Evolutionary conservation across 805 yeast genomes (phyloP).

Genomic region (Grigorovia transvaalensis): DNA sequence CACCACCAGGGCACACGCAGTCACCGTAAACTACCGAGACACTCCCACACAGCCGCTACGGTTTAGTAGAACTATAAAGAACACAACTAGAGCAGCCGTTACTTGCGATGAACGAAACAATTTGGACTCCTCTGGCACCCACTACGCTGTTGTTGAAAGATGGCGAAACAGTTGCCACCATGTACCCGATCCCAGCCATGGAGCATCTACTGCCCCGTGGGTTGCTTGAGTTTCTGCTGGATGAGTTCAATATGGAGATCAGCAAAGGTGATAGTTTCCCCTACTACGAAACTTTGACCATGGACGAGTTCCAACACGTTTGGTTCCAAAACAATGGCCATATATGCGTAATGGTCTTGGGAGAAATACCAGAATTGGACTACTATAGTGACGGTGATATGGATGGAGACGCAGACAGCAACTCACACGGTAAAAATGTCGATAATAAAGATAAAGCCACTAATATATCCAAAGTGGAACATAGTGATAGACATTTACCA

Average conservation of each 20-base stretch:
- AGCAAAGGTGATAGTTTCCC: constrained; percentile 83
- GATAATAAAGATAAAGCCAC: constrained; percentile 11
- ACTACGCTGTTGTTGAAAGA: constrained; percentile 74
- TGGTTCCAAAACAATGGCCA: constrained; percentile 63
- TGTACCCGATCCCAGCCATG: constrained; percentile 67
- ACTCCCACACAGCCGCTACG: too few relatives aligned
- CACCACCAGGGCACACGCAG: too few relatives aligned
- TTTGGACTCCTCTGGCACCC: constrained; percentile 33
- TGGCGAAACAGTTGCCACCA: constrained; percentile 86
- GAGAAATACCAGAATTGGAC: constrained; percentile 50
- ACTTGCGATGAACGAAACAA: not conserved
- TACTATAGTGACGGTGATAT: constrained; percentile 13
- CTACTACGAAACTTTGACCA: constrained; percentile 65
- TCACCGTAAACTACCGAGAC: too few relatives aligned
- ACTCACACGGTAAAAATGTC: not conserved
- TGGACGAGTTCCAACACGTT: constrained; percentile 67
- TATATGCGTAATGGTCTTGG: constrained; percentile 50
- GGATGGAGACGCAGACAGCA: constrained; percentile 10
- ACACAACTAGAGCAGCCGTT: not conserved
- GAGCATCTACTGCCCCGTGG: constrained; percentile 61
- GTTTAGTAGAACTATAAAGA: too few relatives aligned
- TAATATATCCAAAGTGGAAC: constrained; percentile 10
- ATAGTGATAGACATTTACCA: constrained; percentile 8
- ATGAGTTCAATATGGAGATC: constrained; percentile 88
- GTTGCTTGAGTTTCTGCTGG: constrained; percentile 68